Conservation (phyloP, 2,329 filamentous ascomycete species). For the Botrytis medusae region DNA sequence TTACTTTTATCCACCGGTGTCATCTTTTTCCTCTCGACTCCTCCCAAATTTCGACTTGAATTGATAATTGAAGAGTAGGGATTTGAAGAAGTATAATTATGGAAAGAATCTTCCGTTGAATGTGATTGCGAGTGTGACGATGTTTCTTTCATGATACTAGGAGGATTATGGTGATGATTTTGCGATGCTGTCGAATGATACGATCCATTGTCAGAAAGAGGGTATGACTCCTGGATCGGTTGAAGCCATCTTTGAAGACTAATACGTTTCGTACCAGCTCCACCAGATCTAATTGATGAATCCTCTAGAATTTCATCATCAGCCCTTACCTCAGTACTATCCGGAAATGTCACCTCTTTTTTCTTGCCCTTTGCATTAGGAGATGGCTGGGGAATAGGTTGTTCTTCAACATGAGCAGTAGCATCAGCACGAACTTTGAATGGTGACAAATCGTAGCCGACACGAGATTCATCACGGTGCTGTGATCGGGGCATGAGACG, state of each 20-base stretch:
- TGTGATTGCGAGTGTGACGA: conserved; percentile 20
- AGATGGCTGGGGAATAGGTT: conserved; percentile 37
- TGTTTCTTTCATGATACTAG: conserved; percentile 57
- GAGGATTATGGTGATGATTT: conserved; percentile 34
- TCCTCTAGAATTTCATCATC: conserved; percentile 44
- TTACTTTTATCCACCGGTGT: conserved; percentile 73
- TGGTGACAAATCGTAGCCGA: conserved; percentile 74
- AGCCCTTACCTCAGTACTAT: conserved; percentile 39
- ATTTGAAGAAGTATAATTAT: neutral
- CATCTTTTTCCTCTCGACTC: conserved; percentile 49
- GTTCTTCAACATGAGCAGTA: conserved; percentile 59
- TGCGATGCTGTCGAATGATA: neutral
- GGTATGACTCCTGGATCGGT: conserved; percentile 41
- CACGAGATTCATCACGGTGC: conserved; percentile 61
- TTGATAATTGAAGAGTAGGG: conserved; percentile 31
- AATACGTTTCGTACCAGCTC: conserved; percentile 47
- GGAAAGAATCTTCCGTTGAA: conserved; percentile 19
- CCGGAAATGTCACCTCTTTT: conserved; percentile 69
- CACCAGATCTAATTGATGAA: conserved; percentile 45
- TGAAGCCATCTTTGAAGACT: conserved; percentile 64
- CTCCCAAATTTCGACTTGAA: conserved; percentile 25
- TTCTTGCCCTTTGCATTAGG: conserved; percentile 40
- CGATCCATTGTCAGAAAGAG: neutral
- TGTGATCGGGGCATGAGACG: conserved; percentile 77
- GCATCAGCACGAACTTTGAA: conserved; percentile 74